Conservation (phyloP, 1,284 basidiomycete species). For the Rhodotorula sp. region DNA sequence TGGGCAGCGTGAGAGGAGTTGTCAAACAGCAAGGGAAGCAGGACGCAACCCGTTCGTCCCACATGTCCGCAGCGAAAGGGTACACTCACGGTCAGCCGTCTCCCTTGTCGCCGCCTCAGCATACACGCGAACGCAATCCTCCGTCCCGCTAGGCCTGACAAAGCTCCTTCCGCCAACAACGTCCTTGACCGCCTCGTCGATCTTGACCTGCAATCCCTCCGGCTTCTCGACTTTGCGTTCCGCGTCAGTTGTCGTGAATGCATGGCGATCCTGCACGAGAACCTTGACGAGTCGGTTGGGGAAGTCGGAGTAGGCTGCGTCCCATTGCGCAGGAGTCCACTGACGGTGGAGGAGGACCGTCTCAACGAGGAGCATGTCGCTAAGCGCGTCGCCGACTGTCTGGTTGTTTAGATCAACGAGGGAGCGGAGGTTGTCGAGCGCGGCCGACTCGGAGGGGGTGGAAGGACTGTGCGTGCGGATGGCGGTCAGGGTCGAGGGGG, state of each 20-base stretch:
- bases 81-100: constrained; percentile 72
- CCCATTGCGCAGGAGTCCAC: constrained; percentile 85
- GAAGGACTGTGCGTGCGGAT: constrained; percentile 59
- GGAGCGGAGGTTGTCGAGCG: constrained; percentile 70
- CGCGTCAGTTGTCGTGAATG: constrained; percentile 90
- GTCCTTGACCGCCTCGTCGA: constrained; percentile 77
- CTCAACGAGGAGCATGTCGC: constrained; percentile 94
- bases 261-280: constrained; percentile 74
- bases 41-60: too few relatives aligned
- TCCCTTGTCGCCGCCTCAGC: constrained; percentile 77
- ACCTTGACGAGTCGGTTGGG: constrained; percentile 98
- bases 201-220: constrained; percentile 73
- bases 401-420: constrained; percentile 91
- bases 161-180: constrained; percentile 86
- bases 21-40: neutral
- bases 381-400: constrained; percentile 95
- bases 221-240: constrained; percentile 84
- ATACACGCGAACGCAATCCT: constrained; percentile 97
- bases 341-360: constrained; percentile 83
- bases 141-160: constrained; percentile 94
- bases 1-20: neutral
- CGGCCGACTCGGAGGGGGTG: constrained; percentile 74
- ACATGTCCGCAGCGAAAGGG: neutral
- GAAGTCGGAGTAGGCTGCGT: constrained; percentile 86
- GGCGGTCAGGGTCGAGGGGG: constrained; percentile 59